Percentiles rank a stretch among this genome's conserved stretches.
These are phyloP conservation scores for Nakazawaea ernobii DNA, from an alignment of 805 yeast genomes.

Conservation along the genomic window DNA sequence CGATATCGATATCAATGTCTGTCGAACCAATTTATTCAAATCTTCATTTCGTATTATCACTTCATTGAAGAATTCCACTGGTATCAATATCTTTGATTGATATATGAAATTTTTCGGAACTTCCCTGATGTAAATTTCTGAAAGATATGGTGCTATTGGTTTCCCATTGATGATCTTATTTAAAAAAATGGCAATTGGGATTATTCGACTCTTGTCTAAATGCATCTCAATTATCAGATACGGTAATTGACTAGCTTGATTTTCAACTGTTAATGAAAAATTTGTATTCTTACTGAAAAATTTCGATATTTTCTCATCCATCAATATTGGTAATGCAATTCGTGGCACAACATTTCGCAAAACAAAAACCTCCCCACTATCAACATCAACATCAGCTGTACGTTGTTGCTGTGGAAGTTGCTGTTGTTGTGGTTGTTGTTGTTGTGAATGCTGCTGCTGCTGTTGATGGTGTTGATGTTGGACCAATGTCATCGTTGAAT, in stretches of 20 bases:
- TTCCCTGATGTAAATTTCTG: constrained; percentile 1
- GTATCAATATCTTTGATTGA: constrained; percentile 9
- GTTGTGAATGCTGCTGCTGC: too few species aligned
- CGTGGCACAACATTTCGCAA: constrained; percentile 7
- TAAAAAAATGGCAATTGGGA: constrained; percentile 6
- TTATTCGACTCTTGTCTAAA: constrained; percentile 1
- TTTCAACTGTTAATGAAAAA: constrained; percentile 4
- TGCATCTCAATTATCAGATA: constrained; percentile 9
- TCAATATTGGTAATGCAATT: constrained; percentile 7
- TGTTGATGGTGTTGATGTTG: too few species aligned
- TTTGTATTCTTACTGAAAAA: constrained; percentile 5
- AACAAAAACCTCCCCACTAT: not conserved
- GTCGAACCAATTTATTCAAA: constrained; percentile 2
- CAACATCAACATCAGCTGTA: not conserved
- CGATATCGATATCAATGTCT: constrained; percentile 4
- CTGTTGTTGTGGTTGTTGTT: too few species aligned
- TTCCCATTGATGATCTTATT: constrained; percentile 11
- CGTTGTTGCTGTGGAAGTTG: too few species aligned
- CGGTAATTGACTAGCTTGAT: constrained; percentile 10
- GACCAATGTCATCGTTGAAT: too few species aligned
- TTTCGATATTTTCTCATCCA: constrained; percentile 7
- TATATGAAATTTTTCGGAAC: constrained; percentile 8
- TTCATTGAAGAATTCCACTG: constrained; percentile 1
- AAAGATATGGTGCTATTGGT: constrained; percentile 3
- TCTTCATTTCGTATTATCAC: not conserved